Percentiles rank a stretch among this genome's conserved stretches.
phyloP scores from a whole-genome alignment of 2,329 filamentous ascomycete species.

The Diaporthe longicolla region DNA sequence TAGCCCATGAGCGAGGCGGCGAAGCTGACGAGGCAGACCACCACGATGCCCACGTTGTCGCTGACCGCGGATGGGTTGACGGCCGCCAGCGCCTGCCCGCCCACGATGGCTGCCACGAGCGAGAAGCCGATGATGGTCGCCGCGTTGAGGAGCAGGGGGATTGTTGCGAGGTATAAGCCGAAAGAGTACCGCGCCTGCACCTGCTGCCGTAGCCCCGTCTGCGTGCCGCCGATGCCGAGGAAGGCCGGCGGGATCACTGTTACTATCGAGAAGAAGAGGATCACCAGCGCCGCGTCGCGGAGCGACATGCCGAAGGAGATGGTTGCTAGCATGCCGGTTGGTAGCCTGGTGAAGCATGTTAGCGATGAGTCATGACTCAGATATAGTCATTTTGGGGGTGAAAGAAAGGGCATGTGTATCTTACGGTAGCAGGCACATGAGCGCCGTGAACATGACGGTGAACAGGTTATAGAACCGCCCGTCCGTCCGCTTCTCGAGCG shows the following conservation, averaged over 20 bases:
- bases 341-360: constrained; percentile 58
- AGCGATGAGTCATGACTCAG: neutral
- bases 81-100: constrained; percentile 66
- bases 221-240: constrained; percentile 67
- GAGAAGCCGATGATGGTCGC: constrained; percentile 72
- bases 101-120: constrained; percentile 69
- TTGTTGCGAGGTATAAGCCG: constrained; percentile 65
- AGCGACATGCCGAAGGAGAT: constrained; percentile 66
- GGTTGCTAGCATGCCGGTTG: constrained; percentile 72
- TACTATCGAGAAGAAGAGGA: constrained; percentile 70
- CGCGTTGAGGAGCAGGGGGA: constrained; percentile 68
- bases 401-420: constrained; percentile 46
- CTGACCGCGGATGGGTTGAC: constrained; percentile 61
- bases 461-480: constrained; percentile 70
- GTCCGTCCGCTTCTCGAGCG: constrained; percentile 66
- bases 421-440: constrained; percentile 71
- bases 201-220: constrained; percentile 72
- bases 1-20: constrained; percentile 70
- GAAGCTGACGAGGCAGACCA: constrained; percentile 67
- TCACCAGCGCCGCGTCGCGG: constrained; percentile 68
- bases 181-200: constrained; percentile 74
- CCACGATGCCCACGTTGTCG: constrained; percentile 69
- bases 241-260: constrained; percentile 69
- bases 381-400: neutral
- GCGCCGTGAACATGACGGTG: constrained; percentile 72